These are phyloP conservation scores for Cladophialophora carrionii DNA, from an alignment of 2,329 filamentous ascomycete species.

Conservation along the genomic window DNA sequence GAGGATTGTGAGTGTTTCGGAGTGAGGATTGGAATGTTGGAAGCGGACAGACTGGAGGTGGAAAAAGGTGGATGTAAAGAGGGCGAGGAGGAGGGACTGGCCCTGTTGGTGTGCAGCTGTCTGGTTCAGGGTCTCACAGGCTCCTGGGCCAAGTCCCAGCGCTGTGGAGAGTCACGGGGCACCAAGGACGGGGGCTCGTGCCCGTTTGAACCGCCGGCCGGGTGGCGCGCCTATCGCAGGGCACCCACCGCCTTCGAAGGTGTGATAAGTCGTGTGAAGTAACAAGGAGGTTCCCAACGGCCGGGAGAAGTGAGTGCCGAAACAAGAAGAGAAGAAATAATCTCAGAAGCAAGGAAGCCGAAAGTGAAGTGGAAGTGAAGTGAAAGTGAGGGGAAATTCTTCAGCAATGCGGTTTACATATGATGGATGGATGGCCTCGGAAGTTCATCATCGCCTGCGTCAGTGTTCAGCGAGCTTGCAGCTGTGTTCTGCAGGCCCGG, in stretches of 20 bases:
- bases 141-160: neutral
- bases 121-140: slow-evolving; percentile 5
- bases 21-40: slow-evolving; percentile 31
- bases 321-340: neutral
- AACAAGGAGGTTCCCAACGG: neutral
- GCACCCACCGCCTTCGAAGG: neutral
- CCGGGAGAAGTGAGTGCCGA: neutral
- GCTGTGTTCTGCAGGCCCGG: neutral
- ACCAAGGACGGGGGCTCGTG: slow-evolving; percentile 1
- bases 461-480: neutral
- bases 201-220: neutral
- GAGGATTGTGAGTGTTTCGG: slow-evolving; percentile 7
- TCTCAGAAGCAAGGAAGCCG: neutral
- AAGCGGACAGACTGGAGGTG: slow-evolving; percentile 17
- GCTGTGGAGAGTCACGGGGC: slow-evolving; percentile 5
- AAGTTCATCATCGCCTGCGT: neutral
- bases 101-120: neutral
- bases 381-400: slow-evolving; percentile 4
- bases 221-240: neutral
- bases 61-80: slow-evolving; percentile 1
- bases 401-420: neutral
- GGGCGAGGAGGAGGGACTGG: neutral
- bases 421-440: neutral
- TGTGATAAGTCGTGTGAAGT: neutral
- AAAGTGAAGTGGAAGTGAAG: slow-evolving; percentile 13